A percentile compares a stretch with the other conserved stretches of the same genome.
Conservation (phyloP, 2,329 filamentous ascomycete species). For the Aspergillus sp. region DNA sequence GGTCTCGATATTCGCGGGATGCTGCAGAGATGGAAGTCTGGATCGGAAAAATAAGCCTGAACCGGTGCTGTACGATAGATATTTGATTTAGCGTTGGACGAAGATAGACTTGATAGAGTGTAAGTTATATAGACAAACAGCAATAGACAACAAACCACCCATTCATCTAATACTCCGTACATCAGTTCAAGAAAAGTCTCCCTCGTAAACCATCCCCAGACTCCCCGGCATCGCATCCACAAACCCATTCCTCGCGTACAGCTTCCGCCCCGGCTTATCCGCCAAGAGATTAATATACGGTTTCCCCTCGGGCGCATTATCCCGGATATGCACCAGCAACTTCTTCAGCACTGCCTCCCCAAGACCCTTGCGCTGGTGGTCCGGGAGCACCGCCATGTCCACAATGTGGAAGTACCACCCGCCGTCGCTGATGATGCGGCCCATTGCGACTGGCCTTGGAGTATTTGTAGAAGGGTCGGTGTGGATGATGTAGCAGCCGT, state of each 20-base stretch:
- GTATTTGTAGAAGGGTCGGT: conserved; percentile 6
- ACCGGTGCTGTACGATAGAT: too few species aligned
- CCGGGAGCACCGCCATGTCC: conserved; percentile 53
- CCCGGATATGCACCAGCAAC: conserved; percentile 43
- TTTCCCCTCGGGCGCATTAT: conserved; percentile 35
- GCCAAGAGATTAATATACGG: conserved; percentile 50
- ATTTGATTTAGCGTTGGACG: too few species aligned
- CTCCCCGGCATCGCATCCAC: conserved; percentile 36
- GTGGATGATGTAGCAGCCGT: conserved; percentile 43
- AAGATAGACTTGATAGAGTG: too few species aligned
- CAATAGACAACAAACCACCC: too few species aligned
- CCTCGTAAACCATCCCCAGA: conserved; percentile 38
- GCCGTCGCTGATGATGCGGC: conserved; percentile 53
- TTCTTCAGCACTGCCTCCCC: conserved; percentile 47
- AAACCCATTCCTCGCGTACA: conserved; percentile 52
- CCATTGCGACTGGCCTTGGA: conserved; percentile 45
- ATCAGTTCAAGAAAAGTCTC: neutral
- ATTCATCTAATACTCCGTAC: too few species aligned
- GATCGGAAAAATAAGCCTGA: too few species aligned
- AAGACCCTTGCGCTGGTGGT: conserved; percentile 50
- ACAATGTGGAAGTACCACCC: conserved; percentile 53
- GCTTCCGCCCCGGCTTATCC: conserved; percentile 44
- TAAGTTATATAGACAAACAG: too few species aligned
- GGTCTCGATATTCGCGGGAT: too few species aligned
- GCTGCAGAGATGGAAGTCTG: too few species aligned